These are phyloP conservation scores for Tolypocladium inflatum DNA, from an alignment of 2,329 filamentous ascomycete species.

Conservation along the genomic window DNA sequence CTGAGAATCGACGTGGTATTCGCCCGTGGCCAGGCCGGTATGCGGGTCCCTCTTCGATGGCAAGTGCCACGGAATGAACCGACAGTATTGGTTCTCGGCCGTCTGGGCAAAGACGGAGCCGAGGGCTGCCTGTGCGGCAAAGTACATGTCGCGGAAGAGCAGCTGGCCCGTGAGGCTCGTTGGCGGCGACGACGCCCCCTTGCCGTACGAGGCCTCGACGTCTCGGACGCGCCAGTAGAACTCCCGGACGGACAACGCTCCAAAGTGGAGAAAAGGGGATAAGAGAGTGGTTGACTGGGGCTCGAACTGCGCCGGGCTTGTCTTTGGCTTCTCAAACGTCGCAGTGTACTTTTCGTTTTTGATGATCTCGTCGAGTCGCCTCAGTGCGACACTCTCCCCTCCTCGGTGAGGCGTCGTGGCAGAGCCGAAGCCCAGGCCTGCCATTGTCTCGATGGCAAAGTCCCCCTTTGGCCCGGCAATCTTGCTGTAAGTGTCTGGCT, in stretches of 20 bases:
- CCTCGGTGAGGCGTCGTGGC: conserved; percentile 60
- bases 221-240: conserved; percentile 66
- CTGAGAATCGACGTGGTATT: conserved; percentile 53
- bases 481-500: conserved; percentile 41
- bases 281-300: conserved; percentile 66
- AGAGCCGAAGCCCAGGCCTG: conserved; percentile 57
- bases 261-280: conserved; percentile 67
- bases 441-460: conserved; percentile 61
- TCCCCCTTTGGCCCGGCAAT: conserved; percentile 59
- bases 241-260: conserved; percentile 57
- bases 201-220: conserved; percentile 46
- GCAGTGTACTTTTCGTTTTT: conserved; percentile 56
- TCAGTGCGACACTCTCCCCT: conserved; percentile 58
- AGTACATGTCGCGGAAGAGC: conserved; percentile 77
- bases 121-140: conserved; percentile 62
- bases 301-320: conserved; percentile 63
- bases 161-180: conserved; percentile 64
- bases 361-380: conserved; percentile 48
- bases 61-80: conserved; percentile 75
- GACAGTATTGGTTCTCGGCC: conserved; percentile 52
- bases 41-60: conserved; percentile 45
- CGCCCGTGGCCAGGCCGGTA: conserved; percentile 41
- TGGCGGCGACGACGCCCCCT: conserved; percentile 50
- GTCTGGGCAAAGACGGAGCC: conserved; percentile 57
- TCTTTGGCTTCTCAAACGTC: conserved; percentile 68